A percentile compares a stretch with the other conserved stretches of the same genome.
These are phyloP conservation scores for Lactarius psammicola DNA, from an alignment of 768 basidiomycete genomes.

Conservation along the genomic window DNA sequence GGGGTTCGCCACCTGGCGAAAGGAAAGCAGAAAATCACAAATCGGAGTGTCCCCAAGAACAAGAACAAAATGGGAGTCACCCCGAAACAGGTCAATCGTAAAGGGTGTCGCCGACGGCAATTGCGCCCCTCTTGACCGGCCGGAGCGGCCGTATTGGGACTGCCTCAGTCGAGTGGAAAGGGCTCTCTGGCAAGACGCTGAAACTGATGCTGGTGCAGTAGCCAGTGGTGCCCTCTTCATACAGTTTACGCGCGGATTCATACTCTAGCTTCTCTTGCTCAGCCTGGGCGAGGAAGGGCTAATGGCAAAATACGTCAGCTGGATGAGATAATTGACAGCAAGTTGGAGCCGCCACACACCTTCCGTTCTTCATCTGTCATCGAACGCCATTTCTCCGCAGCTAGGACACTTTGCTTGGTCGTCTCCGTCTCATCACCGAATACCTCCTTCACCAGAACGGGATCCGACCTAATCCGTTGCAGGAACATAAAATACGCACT, in stretches of 20 bases:
- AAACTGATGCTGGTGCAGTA: conserved; percentile 78
- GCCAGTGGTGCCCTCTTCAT: conserved; percentile 77
- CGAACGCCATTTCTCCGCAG: conserved; percentile 89
- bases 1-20: conserved; percentile 15
- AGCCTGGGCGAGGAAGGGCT: conserved; percentile 93
- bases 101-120: conserved; percentile 57
- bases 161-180: conserved; percentile 45
- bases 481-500: conserved; percentile 95
- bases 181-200: conserved; percentile 72
- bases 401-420: conserved; percentile 90
- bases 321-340: conserved; percentile 19
- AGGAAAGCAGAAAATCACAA: conserved; percentile 11
- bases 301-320: conserved; percentile 24
- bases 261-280: conserved; percentile 96
- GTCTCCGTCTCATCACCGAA: conserved; percentile 92
- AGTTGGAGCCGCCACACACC: conserved; percentile 47
- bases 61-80: background rate
- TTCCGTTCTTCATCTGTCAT: conserved; percentile 93
- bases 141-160: conserved; percentile 39
- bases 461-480: conserved; percentile 82
- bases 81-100: conserved; percentile 20
- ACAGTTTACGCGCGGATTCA: conserved; percentile 78
- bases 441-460: conserved; percentile 68
- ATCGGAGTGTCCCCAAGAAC: conserved; percentile 11
- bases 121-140: conserved; percentile 50